phyloP scores from a whole-genome alignment of 495 filamentous ascomycete species.

The Hypomontagnella monticulosa region DNA sequence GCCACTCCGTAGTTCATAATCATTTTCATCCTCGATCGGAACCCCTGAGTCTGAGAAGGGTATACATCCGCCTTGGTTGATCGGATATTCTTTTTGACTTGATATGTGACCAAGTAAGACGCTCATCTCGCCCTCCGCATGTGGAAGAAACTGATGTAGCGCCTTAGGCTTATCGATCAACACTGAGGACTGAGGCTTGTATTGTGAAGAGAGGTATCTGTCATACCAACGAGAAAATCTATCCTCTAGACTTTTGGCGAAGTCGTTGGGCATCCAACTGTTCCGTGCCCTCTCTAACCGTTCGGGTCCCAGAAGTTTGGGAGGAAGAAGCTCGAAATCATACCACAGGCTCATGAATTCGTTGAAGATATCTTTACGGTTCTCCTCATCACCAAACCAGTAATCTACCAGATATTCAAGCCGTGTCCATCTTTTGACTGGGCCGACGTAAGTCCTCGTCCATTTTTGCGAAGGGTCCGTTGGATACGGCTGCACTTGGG shows the following conservation, averaged over 20 bases:
- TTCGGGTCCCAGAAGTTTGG: constrained; percentile 38
- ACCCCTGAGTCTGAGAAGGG: constrained; percentile 41
- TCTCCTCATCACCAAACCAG: constrained; percentile 55
- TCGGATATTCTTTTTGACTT: constrained; percentile 47
- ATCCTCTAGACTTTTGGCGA: constrained; percentile 43
- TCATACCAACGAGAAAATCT: constrained; percentile 47
- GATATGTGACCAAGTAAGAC: constrained; percentile 51
- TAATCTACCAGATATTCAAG: constrained; percentile 53
- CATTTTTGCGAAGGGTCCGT: constrained; percentile 55
- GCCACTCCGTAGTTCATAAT: constrained; percentile 30
- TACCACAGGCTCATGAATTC: constrained; percentile 53
- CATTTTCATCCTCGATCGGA: constrained; percentile 34
- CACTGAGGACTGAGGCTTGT: constrained; percentile 37
- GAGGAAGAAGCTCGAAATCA: constrained; percentile 51
- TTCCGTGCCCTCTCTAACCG: constrained; percentile 47
- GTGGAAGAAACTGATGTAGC: constrained; percentile 44
- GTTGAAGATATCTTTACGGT: constrained; percentile 51
- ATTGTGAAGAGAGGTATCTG: constrained; percentile 27
- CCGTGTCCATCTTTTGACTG: constrained; percentile 55
- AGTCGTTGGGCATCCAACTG: constrained; percentile 51
- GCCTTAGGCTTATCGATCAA: constrained; percentile 34
- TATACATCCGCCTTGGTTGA: constrained; percentile 46
- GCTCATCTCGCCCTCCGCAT: constrained; percentile 44
- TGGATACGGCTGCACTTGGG: constrained; percentile 55
- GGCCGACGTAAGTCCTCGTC: constrained; percentile 58